These are phyloP conservation scores for Aegilops sharonensis DNA, from an alignment of 176 grass and related monocot species.

Conservation along the genomic window DNA sequence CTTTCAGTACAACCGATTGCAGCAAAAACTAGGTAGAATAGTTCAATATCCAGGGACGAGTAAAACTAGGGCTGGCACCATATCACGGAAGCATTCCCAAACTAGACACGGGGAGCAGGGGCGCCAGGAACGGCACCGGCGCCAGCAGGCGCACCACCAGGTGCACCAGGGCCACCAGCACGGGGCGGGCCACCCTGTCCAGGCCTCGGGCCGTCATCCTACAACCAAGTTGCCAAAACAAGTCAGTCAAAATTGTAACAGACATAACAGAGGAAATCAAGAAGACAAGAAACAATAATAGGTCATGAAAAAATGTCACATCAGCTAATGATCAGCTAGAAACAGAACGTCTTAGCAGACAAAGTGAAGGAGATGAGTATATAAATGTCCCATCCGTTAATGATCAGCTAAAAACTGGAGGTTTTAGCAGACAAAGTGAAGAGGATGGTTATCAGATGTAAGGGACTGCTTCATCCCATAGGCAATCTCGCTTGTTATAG, in stretches of 20 bases:
- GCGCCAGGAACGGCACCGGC: not conserved
- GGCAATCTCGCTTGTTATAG: not conserved
- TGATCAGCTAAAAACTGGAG: constrained; percentile 34
- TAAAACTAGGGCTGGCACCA: not conserved
- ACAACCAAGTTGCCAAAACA: not conserved
- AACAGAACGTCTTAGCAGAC: constrained; percentile 8
- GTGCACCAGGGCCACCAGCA: not conserved
- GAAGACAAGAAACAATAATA: not conserved
- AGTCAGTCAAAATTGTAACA: not conserved
- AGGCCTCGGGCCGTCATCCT: constrained; percentile 36
- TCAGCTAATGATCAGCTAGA: constrained; percentile 39
- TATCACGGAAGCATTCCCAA: not conserved
- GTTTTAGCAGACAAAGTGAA: constrained; percentile 53
- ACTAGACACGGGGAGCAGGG: not conserved
- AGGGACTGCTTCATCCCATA: constrained; percentile 47
- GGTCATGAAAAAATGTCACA: constrained; percentile 11
- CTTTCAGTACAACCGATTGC: not conserved
- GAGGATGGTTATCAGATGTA: constrained; percentile 9
- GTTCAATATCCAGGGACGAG: not conserved
- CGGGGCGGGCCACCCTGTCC: constrained; percentile 46
- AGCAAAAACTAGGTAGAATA: constrained; percentile 1
- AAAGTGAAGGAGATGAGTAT: constrained; percentile 1
- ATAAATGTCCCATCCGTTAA: constrained; percentile 38
- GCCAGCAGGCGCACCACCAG: constrained; percentile 40
- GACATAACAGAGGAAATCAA: not conserved